These are phyloP conservation scores for Psilocybe subaeruginosa DNA, from an alignment of 768 basidiomycete species.

Conservation along the genomic window DNA sequence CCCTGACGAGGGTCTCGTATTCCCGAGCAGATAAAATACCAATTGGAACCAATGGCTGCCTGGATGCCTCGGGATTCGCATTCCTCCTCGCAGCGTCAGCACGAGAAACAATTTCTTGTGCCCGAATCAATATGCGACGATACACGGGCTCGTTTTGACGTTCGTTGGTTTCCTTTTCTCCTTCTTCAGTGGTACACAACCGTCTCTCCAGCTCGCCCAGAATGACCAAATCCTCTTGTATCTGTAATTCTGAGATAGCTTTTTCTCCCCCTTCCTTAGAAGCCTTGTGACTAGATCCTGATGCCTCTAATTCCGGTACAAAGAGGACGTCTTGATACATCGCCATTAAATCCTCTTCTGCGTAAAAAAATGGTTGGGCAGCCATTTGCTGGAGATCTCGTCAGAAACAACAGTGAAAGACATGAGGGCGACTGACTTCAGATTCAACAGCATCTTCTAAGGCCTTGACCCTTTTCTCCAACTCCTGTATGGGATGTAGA, in stretches of 20 bases:
- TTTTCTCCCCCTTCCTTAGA: constrained; percentile 18
- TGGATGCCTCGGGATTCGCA: constrained; percentile 16
- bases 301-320: constrained; percentile 23
- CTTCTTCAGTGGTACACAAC: constrained; percentile 23
- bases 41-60: constrained; percentile 38
- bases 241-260: constrained; percentile 24
- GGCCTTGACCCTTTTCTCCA: constrained; percentile 38
- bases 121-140: constrained; percentile 36
- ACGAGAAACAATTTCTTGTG: constrained; percentile 36
- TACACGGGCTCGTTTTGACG: constrained; percentile 24
- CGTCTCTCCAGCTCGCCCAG: constrained; percentile 39
- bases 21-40: constrained; percentile 53
- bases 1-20: constrained; percentile 56
- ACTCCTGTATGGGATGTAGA: constrained; percentile 27
- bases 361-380: constrained; percentile 36
- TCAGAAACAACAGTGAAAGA: background rate
- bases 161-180: constrained; percentile 5
- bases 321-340: constrained; percentile 50
- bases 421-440: constrained; percentile 29
- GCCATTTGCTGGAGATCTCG: constrained; percentile 29
- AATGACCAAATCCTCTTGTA: constrained; percentile 34
- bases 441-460: constrained; percentile 37
- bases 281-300: constrained; percentile 10
- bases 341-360: constrained; percentile 43
- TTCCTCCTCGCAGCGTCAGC: constrained; percentile 30